phyloP scores from a whole-genome alignment of 805 yeast genomes.

The Yarrowia osloensis region DNA sequence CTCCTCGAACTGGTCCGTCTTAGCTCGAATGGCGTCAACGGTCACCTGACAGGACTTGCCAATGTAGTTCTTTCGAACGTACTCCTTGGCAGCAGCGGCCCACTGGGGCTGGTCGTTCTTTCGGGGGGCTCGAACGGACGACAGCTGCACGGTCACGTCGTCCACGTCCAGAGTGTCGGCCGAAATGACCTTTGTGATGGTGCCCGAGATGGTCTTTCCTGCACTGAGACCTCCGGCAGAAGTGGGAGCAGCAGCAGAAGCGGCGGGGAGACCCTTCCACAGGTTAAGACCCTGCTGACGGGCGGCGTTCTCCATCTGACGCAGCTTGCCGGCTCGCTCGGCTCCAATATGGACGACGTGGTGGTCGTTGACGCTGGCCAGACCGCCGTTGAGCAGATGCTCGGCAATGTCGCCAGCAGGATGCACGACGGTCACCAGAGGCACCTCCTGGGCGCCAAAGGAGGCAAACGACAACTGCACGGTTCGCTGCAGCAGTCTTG shows the following conservation, averaged over 20 bases:
- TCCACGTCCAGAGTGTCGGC: conserved; percentile 67
- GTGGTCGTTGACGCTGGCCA: conserved; percentile 78
- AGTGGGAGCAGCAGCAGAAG: conserved; percentile 40
- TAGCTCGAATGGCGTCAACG: conserved; percentile 66
- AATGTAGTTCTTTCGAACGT: conserved; percentile 63
- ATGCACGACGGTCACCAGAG: conserved; percentile 55
- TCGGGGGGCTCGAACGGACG: conserved; percentile 77
- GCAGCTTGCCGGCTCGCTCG: conserved; percentile 57
- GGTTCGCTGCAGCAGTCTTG: conserved; percentile 61
- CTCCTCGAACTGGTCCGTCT: conserved; percentile 61
- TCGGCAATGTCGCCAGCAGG: conserved; percentile 79
- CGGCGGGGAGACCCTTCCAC: conserved; percentile 50
- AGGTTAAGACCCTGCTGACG: conserved; percentile 56
- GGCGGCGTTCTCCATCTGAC: conserved; percentile 68
- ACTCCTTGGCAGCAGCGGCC: conserved; percentile 71
- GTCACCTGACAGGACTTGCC: conserved; percentile 67
- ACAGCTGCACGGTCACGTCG: conserved; percentile 64
- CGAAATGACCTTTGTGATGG: conserved; percentile 61
- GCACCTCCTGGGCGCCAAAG: conserved; percentile 51
- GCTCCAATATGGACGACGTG: conserved; percentile 72
- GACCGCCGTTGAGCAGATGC: conserved; percentile 65
- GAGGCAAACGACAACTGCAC: conserved; percentile 63
- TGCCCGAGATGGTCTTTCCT: conserved; percentile 50
- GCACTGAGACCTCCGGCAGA: conserved; percentile 42
- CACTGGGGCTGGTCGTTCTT: conserved; percentile 59